Base-by-base conservation (phyloP, 345 rosid genomes). In the Lepidium africanum region DNA sequence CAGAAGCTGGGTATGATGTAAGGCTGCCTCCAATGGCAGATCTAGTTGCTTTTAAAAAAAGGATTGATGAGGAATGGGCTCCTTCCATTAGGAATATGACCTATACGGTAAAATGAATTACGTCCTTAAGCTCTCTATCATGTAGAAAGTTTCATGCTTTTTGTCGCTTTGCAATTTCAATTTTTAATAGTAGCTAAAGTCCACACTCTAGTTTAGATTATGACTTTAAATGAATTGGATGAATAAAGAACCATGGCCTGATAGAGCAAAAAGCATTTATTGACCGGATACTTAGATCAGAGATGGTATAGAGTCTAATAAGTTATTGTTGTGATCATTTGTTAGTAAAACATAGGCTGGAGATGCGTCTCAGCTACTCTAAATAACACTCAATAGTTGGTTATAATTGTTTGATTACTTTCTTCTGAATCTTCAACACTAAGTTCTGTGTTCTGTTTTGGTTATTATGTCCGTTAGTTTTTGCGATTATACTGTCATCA, bases 11-110 rank as follows among this genome's bases (percentile, higher is more conserved):
- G 7, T 91, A 83, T 78, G 87, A 88, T 70, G 5, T 89, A 47
- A 85, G 97, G 78, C 60, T 94, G 70, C 89, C 99, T 16, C 97
- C 99, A 39, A 81, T 87, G 9, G 69, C 80, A 0, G 97, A 93
- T 61, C 91, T 88, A 0, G 85, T 81, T 77, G 69, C 54, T 65
- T 23, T 93, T 49, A 84, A 38, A 77, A 87, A 60, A 77, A 88
- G 80, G 73, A 86, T 90, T 76, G 81, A 78, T 15, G 83, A 88
- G 58, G 96, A 93, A 77, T 93, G 97, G 97, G 98, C 97, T 49
- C 96, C 96, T 0, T 77, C 90, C 67, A 55, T 59, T 10, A 82
- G 96, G 78, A 90, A 90, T 81, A 80, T 90, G 87, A 84, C 89
- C 7, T 85, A 63, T 65, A 71, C 71, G 87, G 96, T 93, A 75